These are phyloP conservation scores for Fusarium sp. DNA, from an alignment of 2,329 filamentous ascomycete species.

Conservation along the genomic window DNA sequence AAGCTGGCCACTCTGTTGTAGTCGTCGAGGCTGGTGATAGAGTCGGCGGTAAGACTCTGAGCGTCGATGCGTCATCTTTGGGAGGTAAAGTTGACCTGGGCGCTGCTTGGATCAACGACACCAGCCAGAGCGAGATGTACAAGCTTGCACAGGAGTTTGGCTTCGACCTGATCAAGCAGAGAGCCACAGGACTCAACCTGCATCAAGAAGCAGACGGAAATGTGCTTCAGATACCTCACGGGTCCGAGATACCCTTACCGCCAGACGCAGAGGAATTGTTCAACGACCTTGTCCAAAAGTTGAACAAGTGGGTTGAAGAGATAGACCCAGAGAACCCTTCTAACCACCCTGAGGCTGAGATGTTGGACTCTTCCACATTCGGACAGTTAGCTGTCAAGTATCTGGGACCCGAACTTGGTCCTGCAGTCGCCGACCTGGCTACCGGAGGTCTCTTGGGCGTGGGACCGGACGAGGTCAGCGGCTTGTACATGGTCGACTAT, in stretches of 20 bases:
- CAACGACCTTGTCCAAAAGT: constrained; percentile 10
- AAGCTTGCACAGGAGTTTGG: constrained; percentile 30
- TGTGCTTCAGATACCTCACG: constrained; percentile 22
- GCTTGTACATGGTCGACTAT: constrained; percentile 37
- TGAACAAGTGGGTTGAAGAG: constrained; percentile 19
- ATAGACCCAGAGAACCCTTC: constrained; percentile 19
- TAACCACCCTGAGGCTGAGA: constrained; percentile 14
- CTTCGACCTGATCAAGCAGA: constrained; percentile 35
- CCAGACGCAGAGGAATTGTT: constrained; percentile 16
- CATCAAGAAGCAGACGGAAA: constrained; percentile 20
- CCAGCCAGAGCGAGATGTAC: constrained; percentile 35
- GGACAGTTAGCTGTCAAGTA: constrained; percentile 9
- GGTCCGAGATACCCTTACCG: constrained; percentile 8
- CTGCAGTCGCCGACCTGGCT: constrained; percentile 11
- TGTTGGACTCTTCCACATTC: constrained; percentile 24
- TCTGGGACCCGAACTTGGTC: constrained; percentile 16
- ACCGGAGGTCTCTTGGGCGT: constrained; percentile 30
- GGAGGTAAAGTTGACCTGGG: constrained; percentile 36
- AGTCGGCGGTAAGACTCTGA: constrained; percentile 59
- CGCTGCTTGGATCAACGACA: constrained; percentile 44
- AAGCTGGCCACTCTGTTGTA: constrained; percentile 51
- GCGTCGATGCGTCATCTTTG: constrained; percentile 9
- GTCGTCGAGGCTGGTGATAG: constrained; percentile 61
- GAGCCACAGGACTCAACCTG: constrained; percentile 19
- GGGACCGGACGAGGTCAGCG: constrained; percentile 35